Conservation (phyloP, 208 protist species). For the Acanthamoeba triangularis region DNA sequence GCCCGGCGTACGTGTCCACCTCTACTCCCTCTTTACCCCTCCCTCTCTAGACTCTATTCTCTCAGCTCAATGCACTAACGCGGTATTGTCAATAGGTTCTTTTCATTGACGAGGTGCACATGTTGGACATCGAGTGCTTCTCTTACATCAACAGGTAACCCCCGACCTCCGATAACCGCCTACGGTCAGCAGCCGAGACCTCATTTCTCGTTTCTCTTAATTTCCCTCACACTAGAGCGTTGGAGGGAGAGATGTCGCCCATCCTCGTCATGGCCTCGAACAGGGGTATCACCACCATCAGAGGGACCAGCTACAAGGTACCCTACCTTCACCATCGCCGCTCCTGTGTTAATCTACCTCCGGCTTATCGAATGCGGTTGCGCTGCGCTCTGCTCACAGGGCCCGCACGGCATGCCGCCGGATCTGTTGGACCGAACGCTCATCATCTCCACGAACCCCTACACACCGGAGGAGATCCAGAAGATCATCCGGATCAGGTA, state of each 20-base stretch:
- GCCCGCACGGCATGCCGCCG: constrained; percentile 99
- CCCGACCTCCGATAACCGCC: not conserved
- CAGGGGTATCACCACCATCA: constrained; percentile 98
- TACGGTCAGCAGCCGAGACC: no score
- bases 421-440: constrained; percentile 99
- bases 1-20: constrained; percentile 96
- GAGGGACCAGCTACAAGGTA: constrained; percentile 98
- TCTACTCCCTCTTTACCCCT: not conserved
- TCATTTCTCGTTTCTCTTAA: not conserved
- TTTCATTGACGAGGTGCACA: constrained; percentile 98
- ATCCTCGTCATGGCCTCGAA: constrained; percentile 99
- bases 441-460: constrained; percentile 99
- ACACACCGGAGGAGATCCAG: constrained; percentile 96
- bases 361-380: not conserved
- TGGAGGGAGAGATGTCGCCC: constrained; percentile 99
- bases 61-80: not conserved
- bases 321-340: not conserved
- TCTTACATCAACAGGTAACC: constrained; percentile 98
- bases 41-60: not conserved
- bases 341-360: not conserved
- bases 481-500: constrained; percentile 98
- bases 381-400: not conserved
- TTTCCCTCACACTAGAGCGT: constrained; percentile 90
- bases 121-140: constrained; percentile 99
- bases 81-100: constrained; percentile 82